These are phyloP conservation scores for Zymoseptoria ardabiliae DNA, from an alignment of 2,329 filamentous ascomycete genomes.

Conservation along the genomic window DNA sequence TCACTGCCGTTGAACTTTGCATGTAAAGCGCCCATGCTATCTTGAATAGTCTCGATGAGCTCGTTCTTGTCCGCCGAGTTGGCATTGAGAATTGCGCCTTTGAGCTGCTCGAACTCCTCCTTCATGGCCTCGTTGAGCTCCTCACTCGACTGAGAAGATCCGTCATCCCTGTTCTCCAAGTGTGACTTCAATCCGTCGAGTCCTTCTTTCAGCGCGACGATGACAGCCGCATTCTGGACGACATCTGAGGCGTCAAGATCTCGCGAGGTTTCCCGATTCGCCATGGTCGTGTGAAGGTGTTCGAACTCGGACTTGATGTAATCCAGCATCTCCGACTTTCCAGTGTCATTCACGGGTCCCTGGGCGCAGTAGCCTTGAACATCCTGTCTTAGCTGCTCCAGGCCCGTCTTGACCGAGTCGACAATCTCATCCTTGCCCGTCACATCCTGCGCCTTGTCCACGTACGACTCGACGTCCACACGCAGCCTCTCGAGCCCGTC, in stretches of 20 bases:
- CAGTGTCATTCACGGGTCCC: conserved; percentile 37
- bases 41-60: conserved; percentile 53
- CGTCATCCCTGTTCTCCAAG: conserved; percentile 15
- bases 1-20: conserved; percentile 36
- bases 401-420: conserved; percentile 56
- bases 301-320: conserved; percentile 53
- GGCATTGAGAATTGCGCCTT: conserved; percentile 63
- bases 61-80: conserved; percentile 53
- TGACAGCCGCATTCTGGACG: conserved; percentile 23
- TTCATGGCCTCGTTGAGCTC: conserved; percentile 63
- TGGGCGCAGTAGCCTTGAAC: conserved; percentile 47
- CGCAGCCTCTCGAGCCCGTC: conserved; percentile 79
- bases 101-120: conserved; percentile 73
- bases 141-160: conserved; percentile 31
- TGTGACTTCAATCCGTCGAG: conserved; percentile 27
- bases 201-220: conserved; percentile 27
- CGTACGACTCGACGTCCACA: conserved; percentile 71
- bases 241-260: conserved; percentile 18
- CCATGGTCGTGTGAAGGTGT: conserved; percentile 51
- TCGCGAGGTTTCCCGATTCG: conserved; percentile 31
- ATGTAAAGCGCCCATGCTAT: conserved; percentile 43
- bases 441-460: conserved; percentile 62
- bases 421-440: conserved; percentile 72
- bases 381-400: conserved; percentile 58
- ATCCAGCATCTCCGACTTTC: conserved; percentile 40